Evolutionary conservation across 768 basidiomycete genomes (phyloP), one percentile per base, ranked within the genome.

Genomic region (Termitomyces heimii): DNA sequence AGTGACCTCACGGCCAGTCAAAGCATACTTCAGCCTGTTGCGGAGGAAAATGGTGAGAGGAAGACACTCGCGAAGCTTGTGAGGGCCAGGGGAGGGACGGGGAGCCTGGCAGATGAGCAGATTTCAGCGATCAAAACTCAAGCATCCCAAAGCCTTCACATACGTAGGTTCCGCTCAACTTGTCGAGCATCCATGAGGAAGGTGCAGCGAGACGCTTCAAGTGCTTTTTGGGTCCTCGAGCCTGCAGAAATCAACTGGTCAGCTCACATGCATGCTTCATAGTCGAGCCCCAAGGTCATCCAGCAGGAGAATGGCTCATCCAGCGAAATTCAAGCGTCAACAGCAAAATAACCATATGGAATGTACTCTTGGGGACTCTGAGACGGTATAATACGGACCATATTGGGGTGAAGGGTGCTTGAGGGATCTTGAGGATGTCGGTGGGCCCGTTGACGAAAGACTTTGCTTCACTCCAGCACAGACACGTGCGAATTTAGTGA

Each of bases 181-280:
- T 99, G 83, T 98, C 94, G 62, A 99, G 84, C 95, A 99, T 98
- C 97, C 97, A 99, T 80, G 93, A 89, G 47, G 94, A 96, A 62
- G 97, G 97, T 60, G 97, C 97, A 65, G 88, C 86, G 59, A 98
- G 85, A 70, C 96, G 91, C 84, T 98, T 98, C 80, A 98, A 84
- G 73, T 98, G 95, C 78, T 97, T 97, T 89, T 92, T 97, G 63
- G 95, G 95, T 86, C 95, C 95, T 75, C 95, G 89, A 71, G 84
- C 94, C 95, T 97, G 65, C 22, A 65, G 64, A 69, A 45, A 46
- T 28, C 53, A 54, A 53, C 42, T 49, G 62, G 46, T 73, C 58
- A 74, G 74, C 61, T 58, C 62, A 61, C 52, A 53, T 55, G 22
- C 44, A 53, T 39, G 34, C 34, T 57, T 44, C 44, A 39, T 24